Conservation (phyloP, 2,329 filamentous ascomycete genomes). For the Zopfia rhizophila region DNA sequence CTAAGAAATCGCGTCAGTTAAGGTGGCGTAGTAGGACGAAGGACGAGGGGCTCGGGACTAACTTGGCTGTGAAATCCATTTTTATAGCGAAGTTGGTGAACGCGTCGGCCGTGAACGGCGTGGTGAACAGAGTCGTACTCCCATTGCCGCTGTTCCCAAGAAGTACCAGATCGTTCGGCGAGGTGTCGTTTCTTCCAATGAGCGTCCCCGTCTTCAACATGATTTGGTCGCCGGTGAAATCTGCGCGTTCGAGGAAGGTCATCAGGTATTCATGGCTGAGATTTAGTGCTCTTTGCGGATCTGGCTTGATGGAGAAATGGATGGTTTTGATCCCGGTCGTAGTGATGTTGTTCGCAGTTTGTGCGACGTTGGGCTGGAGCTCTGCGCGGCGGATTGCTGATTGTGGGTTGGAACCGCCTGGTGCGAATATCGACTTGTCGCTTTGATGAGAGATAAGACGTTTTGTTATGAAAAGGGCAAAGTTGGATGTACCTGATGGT, state of each 20-base stretch:
- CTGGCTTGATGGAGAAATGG: constrained; percentile 27
- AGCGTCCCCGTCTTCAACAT: constrained; percentile 27
- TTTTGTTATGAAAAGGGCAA: neutral
- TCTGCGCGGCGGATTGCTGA: constrained; percentile 28
- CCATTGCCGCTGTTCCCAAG: constrained; percentile 23
- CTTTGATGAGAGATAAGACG: constrained; percentile 9
- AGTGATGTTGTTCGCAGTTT: constrained; percentile 10
- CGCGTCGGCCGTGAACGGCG: constrained; percentile 15
- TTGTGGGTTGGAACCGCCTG: constrained; percentile 21
- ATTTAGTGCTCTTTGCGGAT: constrained; percentile 21
- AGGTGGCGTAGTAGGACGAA: neutral
- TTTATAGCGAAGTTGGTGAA: constrained; percentile 26
- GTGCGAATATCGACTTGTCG: constrained; percentile 28
- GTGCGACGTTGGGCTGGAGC: constrained; percentile 14
- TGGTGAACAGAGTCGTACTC: constrained; percentile 19
- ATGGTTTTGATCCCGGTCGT: constrained; percentile 28
- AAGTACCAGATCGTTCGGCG: constrained; percentile 24
- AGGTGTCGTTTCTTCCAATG: constrained; percentile 25
- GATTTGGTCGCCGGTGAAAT: constrained; percentile 23
- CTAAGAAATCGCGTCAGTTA: constrained; percentile 5
- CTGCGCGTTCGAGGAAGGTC: constrained; percentile 26
- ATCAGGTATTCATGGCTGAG: constrained; percentile 28
- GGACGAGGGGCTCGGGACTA: neutral
- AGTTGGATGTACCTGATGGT: constrained; percentile 19
- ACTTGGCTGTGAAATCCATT: constrained; percentile 27